Evolutionary conservation across 441 rosid genomes (phyloP), one percentile per base, ranked within the genome.

Genomic region (Flueggea neowawraea): DNA sequence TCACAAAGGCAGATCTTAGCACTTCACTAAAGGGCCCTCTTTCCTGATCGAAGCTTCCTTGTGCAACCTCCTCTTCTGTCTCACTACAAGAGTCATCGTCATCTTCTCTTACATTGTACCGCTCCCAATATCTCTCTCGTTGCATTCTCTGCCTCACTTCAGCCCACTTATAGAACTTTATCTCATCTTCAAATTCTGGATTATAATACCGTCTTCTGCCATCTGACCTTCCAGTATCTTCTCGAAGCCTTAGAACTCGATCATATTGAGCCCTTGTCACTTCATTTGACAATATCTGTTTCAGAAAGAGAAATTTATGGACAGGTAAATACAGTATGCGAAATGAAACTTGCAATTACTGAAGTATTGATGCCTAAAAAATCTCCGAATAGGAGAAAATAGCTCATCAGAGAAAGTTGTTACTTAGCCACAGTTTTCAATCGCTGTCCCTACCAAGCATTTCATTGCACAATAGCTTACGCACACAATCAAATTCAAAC

Each of bases 251-350:
- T 57, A 84, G 84, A n/a, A 67, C 69, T 56, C 62, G 80, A 66
- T 93, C 95, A 68, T 88, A 90, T 56, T 68, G 78, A 51, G 45
- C 63, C 82, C 95, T 85, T 54, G 91, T 52, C 16, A 70, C 74
- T 73, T 87, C 87, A 74, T 87, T 79, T 13, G 93, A 90, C 52
- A 93, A 78, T 47, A 90, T 82, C 97, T 90, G 75, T 66, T 69
- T 16, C 13, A 63, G 64, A 74, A 50, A 36, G 15, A 60, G 6
- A 22, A 12, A 10, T 28, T 51, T 14, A n/a, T 33, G 33, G 33
- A 33, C 16, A 50, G 62, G 45, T 14, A 45, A 11, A 16, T 16
- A 54, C 12, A 57, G 10, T 36, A 12, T 22, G 31, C 12, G 50
- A n/a, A 58, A 6, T 15, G 45, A 53, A 13, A 13, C 47, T 5